Base-by-base conservation (phyloP, 345 rosid species). In the Noccaea caerulescens region DNA sequence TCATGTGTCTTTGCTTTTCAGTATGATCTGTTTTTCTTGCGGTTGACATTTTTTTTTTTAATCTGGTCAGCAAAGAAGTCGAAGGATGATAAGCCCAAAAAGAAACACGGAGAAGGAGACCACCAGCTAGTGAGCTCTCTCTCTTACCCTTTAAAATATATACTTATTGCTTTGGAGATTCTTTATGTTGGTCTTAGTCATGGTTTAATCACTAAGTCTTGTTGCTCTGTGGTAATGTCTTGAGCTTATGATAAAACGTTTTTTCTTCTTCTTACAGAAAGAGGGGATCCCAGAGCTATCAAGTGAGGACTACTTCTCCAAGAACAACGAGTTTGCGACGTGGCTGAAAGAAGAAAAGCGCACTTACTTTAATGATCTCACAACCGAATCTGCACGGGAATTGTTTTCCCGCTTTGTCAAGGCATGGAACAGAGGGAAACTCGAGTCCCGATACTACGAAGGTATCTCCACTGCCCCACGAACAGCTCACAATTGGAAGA, bases 271-370 rank as follows among this genome's bases (percentile, higher is more conserved):
- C 57, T 45, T 67, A 43, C 82, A 91, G 96, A 83, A 83, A 74
- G 57, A 66, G 54, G 85, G 87, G 39, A 47, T 91, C 63, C 82
- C 78, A 65, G 89, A 88, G 87, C 79, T 93, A 39, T 79, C 96
- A 3, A 76, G 45, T 0, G 98, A 91, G 9, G 96, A 93, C 83
- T 93, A 93, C 84, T 91, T 86, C 79, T 74, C 86, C 5, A 93
- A 91, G 87, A 93, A 87, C 55, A 91, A 87, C 4, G 98, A 93
- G 80, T 93, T 91, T 61, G 84, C 96, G 10, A 85, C 94, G 42
- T 93, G 97, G 98, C 83, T 93, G 67, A 86, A 80, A 83, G 98
- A 93, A 67, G 80, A 91, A 79, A 91, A 84, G 38, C 73, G 75
- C n/a, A 55, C 82, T 20, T 93, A 86, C 72, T 93, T 93, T 76